phyloP scores from a whole-genome alignment of 2,329 filamentous ascomycete genomes.

The Sclerotinia glacialis region DNA sequence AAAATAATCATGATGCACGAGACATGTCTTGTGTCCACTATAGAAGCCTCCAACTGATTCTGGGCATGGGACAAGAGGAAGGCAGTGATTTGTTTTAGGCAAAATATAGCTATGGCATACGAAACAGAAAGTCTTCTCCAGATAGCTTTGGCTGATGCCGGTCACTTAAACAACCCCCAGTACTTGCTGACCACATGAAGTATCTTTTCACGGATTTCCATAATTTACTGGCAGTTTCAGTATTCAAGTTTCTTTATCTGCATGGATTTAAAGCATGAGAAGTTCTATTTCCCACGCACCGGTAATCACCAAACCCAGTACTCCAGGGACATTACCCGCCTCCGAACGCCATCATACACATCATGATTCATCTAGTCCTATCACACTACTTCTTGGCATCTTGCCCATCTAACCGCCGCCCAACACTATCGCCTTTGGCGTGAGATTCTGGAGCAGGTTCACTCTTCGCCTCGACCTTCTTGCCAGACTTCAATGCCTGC shows the following conservation, averaged over 20 bases:
- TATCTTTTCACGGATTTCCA: not conserved
- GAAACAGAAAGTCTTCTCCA: not conserved
- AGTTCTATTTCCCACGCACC: constrained; percentile 2
- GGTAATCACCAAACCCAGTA: not conserved
- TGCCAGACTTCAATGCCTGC: constrained; percentile 71
- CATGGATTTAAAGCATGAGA: not conserved
- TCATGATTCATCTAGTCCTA: not conserved
- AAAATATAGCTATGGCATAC: not conserved
- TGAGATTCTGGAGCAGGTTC: constrained; percentile 27
- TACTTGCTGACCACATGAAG: not conserved
- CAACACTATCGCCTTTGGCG: constrained; percentile 21
- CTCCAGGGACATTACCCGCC: constrained; percentile 5
- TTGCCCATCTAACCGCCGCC: constrained; percentile 31
- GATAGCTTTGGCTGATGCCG: not conserved
- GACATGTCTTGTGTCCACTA: not conserved
- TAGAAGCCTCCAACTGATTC: not conserved
- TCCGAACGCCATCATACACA: constrained; percentile 2
- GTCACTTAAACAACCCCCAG: not conserved
- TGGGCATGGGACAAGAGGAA: not conserved
- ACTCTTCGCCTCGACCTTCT: constrained; percentile 49
- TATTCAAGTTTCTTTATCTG: not conserved
- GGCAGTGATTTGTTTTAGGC: not conserved
- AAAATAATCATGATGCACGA: not conserved
- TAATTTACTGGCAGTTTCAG: not conserved
- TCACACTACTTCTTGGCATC: not conserved